Evolutionary conservation across 1,284 basidiomycete species (phyloP), one percentile per base, ranked within the genome.

Genomic region (Apiotrichum gamsii): DNA sequence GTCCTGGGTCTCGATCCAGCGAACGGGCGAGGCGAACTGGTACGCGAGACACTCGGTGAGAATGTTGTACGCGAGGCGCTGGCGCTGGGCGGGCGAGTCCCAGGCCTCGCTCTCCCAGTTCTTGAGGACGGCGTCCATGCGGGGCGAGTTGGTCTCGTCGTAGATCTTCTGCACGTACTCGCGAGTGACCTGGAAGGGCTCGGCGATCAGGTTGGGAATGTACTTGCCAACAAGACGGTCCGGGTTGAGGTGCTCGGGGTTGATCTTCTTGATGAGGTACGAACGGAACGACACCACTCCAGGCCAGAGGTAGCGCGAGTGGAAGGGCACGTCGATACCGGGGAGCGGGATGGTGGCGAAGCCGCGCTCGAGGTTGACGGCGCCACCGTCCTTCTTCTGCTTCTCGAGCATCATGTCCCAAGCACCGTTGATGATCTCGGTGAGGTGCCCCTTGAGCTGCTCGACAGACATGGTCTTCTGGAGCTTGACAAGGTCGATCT

Each of bases 1-100:
- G 64, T 98, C 94, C 69, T 97, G 94, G 0, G 94, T 98, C 76
- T 97, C 88, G 65, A 98, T 98, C 94, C 94, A 97, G 47, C 91
- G 84, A 21, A 98, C 93, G 11, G 91, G 90, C 3, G 90, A 93
- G 0, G 87, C 87, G 57, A 72, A 72, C 70, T 98, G 94, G 70
- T 97, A 97, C 14, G 94, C 90, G 36, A 98, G 80, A 46, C 97
- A 82, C 72, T 97, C 94, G 59, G 96, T 90, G 52, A 98, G 82
- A 61, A 96, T 91, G 60, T 85, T 86, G 70, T 96, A 96, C 0
- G 93, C 90, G 36, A 98, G 80, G 63, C 85, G 85, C 75, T 96
- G 90, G 43, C 90, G 83, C 60, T 91, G 85, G 47, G 85, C 85
- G 15, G 78, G 67, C 21, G 81, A 77, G 34, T 76, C 87, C 94